Evolutionary conservation across 1,139 yeast species (phyloP).

Genomic region (Pichia sp.): DNA sequence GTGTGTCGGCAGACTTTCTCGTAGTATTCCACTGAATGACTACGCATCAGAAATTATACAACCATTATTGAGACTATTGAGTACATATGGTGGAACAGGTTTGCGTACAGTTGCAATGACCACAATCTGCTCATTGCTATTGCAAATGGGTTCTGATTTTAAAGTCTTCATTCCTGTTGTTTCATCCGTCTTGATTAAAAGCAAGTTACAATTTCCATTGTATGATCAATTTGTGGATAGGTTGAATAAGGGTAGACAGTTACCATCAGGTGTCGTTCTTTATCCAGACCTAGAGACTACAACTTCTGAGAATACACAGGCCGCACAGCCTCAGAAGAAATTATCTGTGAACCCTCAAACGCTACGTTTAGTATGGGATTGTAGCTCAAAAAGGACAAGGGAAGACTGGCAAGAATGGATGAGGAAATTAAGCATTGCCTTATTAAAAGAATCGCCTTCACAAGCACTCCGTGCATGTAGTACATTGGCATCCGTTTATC

Average conservation of each 20-base stretch:
- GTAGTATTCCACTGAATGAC: conserved; percentile 69
- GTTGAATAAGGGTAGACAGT: conserved; percentile 79
- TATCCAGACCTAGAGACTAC: conserved; percentile 60
- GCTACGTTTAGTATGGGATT: conserved; percentile 85
- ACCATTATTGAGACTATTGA: conserved; percentile 71
- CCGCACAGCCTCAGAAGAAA: conserved; percentile 70
- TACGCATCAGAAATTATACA: conserved; percentile 90
- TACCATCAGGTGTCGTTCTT: conserved; percentile 72
- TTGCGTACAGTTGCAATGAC: conserved; percentile 49
- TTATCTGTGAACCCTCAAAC: conserved; percentile 77
- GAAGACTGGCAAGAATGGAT: conserved; percentile 99
- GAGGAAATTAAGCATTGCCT: conserved; percentile 75
- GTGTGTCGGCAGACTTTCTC: conserved; percentile 77
- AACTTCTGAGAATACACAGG: conserved; percentile 57
- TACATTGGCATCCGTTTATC: conserved; percentile 79
- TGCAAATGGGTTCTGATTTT: conserved; percentile 82
- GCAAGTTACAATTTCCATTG: conserved; percentile 63
- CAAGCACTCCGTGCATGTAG: conserved; percentile 94
- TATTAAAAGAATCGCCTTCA: conserved; percentile 89
- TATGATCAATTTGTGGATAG: conserved; percentile 81
- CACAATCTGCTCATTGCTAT: conserved; percentile 70
- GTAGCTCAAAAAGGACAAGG: conserved; percentile 78
- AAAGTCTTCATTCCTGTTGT: conserved; percentile 85
- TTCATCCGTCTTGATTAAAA: conserved; percentile 60
- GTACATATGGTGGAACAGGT: conserved; percentile 52